Evolutionary conservation across 208 protist species (phyloP).

Genomic region (Leishmania major): DNA sequence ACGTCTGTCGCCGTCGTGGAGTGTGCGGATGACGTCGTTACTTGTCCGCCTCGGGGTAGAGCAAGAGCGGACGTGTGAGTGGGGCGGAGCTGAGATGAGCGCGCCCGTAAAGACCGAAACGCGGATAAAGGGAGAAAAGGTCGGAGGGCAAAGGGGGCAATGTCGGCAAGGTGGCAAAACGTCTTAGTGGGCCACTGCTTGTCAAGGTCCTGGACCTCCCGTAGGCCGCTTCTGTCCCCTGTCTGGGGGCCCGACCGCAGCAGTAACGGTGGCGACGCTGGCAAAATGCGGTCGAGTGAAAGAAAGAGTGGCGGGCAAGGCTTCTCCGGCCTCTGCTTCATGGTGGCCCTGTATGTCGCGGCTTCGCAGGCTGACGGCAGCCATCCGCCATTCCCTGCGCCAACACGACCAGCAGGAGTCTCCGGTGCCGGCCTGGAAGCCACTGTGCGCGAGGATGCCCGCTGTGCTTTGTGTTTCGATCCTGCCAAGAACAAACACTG

Average conservation of each 20-base stretch:
- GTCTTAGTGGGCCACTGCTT: not conserved
- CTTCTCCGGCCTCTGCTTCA: not conserved
- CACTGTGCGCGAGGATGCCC: not conserved
- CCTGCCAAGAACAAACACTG: not conserved
- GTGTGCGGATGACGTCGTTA: not conserved
- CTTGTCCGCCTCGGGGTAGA: not conserved
- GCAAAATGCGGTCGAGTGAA: not conserved
- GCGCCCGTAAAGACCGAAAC: not conserved
- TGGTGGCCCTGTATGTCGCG: not conserved
- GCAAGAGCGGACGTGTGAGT: not conserved
- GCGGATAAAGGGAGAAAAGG: not conserved
- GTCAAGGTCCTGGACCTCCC: not conserved
- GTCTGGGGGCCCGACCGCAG: not conserved
- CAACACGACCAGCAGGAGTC: not conserved
- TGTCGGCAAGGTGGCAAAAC: not conserved
- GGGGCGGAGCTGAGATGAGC: not conserved
- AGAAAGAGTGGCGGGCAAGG: not conserved
- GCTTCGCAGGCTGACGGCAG: not conserved
- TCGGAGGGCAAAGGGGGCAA: not conserved
- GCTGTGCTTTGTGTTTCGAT: not conserved
- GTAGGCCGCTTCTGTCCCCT: not conserved
- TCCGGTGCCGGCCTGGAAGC: not conserved
- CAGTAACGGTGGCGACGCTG: not conserved
- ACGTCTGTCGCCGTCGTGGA: slow-evolving; percentile 16
- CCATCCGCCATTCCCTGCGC: not conserved